A percentile compares a stretch with the other conserved stretches of the same genome.
phyloP scores from a whole-genome alignment of 2,329 filamentous ascomycete genomes.

The Clathrospora elynae region DNA sequence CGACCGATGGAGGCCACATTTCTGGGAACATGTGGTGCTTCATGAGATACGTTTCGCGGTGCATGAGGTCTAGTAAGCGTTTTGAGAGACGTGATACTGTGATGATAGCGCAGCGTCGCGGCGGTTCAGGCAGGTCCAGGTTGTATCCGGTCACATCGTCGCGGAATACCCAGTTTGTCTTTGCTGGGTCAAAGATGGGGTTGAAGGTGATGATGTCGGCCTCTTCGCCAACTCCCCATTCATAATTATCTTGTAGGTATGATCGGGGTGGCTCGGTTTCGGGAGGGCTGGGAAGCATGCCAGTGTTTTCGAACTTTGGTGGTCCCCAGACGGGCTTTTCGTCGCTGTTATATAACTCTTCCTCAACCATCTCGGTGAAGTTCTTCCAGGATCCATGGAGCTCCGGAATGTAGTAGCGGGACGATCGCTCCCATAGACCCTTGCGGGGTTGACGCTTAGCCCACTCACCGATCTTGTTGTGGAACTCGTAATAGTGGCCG shows the following conservation, averaged over 20 bases:
- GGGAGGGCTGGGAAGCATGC: constrained; percentile 63
- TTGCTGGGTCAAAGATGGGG: constrained; percentile 76
- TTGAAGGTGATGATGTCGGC: constrained; percentile 75
- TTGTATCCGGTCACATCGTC: constrained; percentile 72
- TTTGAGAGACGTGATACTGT: constrained; percentile 76
- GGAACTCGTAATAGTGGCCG: constrained; percentile 82
- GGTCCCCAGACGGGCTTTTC: constrained; percentile 69
- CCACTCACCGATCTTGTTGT: constrained; percentile 68
- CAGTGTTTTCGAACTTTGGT: constrained; percentile 52
- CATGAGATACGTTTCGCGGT: constrained; percentile 73
- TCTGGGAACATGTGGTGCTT: constrained; percentile 77
- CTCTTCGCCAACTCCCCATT: constrained; percentile 77
- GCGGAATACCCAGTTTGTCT: constrained; percentile 74
- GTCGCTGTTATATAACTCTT: constrained; percentile 57
- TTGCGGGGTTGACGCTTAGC: constrained; percentile 71
- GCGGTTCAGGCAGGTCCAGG: constrained; percentile 60
- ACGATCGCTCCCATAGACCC: constrained; percentile 74
- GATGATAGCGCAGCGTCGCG: constrained; percentile 76
- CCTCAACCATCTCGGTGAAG: constrained; percentile 69
- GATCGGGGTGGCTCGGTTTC: constrained; percentile 67
- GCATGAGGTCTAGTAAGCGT: constrained; percentile 74
- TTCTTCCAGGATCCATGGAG: constrained; percentile 70
- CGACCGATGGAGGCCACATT: constrained; percentile 76
- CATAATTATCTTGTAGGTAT: constrained; percentile 67
- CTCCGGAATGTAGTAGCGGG: constrained; percentile 73